phyloP scores from a whole-genome alignment of 371 early-diverging fungal species.

The Smittium mucronatum region DNA sequence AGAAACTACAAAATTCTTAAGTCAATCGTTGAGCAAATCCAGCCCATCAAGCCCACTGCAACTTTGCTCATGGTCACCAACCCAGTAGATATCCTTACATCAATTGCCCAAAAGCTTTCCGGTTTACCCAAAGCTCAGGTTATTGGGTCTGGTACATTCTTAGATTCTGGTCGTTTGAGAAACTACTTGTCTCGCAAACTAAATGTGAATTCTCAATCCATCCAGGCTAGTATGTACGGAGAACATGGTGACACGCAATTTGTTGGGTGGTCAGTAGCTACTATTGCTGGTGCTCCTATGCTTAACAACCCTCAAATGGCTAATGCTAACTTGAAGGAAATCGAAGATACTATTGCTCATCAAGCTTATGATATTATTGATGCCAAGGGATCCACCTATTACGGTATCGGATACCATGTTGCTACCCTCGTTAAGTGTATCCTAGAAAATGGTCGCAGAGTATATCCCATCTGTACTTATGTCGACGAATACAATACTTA shows the following conservation, averaged over 20 bases:
- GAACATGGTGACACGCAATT: conserved; percentile 83
- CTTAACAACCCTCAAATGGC: conserved; percentile 46
- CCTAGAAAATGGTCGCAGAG: conserved; percentile 44
- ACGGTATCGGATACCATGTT: conserved; percentile 73
- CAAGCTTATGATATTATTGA: conserved; percentile 78
- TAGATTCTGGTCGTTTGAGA: conserved; percentile 68
- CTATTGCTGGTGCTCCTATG: conserved; percentile 61
- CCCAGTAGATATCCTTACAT: conserved; percentile 70
- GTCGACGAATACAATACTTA: conserved; percentile 47
- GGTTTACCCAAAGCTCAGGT: conserved; percentile 66
- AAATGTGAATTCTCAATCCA: conserved; percentile 48
- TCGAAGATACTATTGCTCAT: conserved; percentile 42
- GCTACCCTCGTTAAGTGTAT: conserved; percentile 56
- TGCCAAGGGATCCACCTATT: conserved; percentile 74
- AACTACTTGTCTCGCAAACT: conserved; percentile 45
- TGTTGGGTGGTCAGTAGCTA: conserved; percentile 63
- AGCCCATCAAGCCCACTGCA: conserved; percentile 56
- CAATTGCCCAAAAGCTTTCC: conserved; percentile 63
- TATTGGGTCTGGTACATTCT: conserved; percentile 73
- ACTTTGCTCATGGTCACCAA: conserved; percentile 66
- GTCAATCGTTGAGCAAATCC: conserved; percentile 51
- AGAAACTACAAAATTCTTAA: conserved; percentile 66
- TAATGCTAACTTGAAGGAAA: conserved; percentile 35
- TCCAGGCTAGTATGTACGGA: conserved; percentile 71
- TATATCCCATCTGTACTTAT: conserved; percentile 53